phyloP scores from a whole-genome alignment of 768 basidiomycete genomes.

The Dacryopinax spathularia region DNA sequence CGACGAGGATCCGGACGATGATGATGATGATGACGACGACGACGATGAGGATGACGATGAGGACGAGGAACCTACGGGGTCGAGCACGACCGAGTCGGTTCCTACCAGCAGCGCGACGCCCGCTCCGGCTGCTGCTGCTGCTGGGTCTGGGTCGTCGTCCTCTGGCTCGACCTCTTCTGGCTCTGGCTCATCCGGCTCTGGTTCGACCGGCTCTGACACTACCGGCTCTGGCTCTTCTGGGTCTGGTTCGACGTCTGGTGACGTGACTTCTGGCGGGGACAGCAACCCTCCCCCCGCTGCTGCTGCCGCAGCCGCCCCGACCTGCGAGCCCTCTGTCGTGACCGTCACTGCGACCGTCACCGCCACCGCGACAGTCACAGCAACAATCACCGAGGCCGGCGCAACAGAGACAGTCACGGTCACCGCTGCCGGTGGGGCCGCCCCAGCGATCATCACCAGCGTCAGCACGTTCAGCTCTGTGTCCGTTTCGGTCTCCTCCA shows the following conservation, averaged over 20 bases:
- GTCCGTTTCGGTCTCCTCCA: background rate
- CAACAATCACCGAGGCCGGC: background rate
- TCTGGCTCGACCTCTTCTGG: no score
- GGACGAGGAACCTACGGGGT: background rate
- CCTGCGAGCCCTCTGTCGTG: background rate
- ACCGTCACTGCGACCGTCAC: background rate
- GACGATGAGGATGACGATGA: background rate
- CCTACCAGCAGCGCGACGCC: no score
- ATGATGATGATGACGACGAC: background rate
- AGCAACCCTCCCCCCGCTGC: background rate
- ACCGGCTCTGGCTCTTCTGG: no score
- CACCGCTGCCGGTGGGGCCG: background rate
- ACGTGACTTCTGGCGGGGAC: background rate
- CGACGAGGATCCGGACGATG: background rate
- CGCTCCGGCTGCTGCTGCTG: no score
- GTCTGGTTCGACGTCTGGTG: no score
- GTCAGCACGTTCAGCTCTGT: background rate
- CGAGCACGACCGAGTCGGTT: no score
- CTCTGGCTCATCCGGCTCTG: no score
- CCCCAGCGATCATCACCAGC: background rate
- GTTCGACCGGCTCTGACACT: no score
- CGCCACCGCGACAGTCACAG: background rate
- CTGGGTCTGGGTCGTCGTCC: no score
- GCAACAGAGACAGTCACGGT: background rate
- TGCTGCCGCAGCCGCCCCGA: background rate